Evolutionary conservation across 805 yeast genomes (phyloP), one percentile per base, ranked within the genome.

Genomic region (Starmerella tilneyi): DNA sequence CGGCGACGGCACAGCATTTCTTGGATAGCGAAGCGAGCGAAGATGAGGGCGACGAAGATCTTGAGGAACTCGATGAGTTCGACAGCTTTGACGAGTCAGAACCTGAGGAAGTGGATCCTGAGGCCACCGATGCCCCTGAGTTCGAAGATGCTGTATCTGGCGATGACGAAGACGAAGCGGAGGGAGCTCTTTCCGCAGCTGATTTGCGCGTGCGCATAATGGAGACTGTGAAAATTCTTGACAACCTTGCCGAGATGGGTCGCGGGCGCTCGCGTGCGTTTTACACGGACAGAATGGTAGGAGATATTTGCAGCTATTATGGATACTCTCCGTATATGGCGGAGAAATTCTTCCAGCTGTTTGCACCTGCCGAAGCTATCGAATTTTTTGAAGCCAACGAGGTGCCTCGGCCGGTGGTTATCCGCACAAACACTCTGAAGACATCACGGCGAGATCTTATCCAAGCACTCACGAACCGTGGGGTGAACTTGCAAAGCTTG

Each of bases 301-400:
- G 74, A 51, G 99, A 92, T 66, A 84, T 92, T 32, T 80, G 94
- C 61, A 83, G 79, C 59, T 92, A 92, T 68, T 92, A 89, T 61
- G 97, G 98, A 13, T 92, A 92, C 67, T 75, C 88, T 12, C 83
- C 79, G 56, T 85, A 81, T 62, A 73, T 92, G 59, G 98, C 98
- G 28, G 96, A 88, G 62, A 89, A 92, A 66, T 72, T 89, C 47
- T 92, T 88, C 71, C 78, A 88, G 57, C 70, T 92, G 50, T 92
- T 92, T 62, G 76, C 94, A 16, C 96, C 97, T 31, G 73, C 92
- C 9, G 99, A 92, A 69, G 97, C 98, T 12, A 75, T 92, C 74
- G 99, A 92, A 65, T 92, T 92, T 61, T 92, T 92, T 57, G 99
- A 92, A 70, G 97, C 98, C 28, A 92, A 92, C 66, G 99, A 92